Evolutionary conservation across 208 protist genomes (phyloP), one percentile per base, ranked within the genome.

Genomic region (Porcisia hertigi): DNA sequence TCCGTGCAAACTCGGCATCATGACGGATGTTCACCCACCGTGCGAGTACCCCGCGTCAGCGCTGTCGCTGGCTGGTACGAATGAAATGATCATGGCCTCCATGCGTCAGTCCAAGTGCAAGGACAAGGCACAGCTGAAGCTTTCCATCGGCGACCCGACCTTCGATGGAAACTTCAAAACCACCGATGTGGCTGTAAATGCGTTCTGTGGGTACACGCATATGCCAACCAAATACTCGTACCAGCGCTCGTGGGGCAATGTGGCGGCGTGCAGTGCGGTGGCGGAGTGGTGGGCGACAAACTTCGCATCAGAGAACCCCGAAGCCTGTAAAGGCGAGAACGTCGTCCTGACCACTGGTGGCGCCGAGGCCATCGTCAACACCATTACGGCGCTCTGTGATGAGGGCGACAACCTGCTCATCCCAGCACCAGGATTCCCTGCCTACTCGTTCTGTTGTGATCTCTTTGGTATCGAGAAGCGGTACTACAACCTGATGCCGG

Each of bases 351-450:
- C 88, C 0, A 91, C 83, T 16, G 96, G 96, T 47, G 93, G 86
- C 59, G 97, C 94, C 9, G 94, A 98, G 62, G 97, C 93, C 23
- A 86, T 99, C 58, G 86, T 98, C 54, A 82, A 98, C 57, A 87
- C 87, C 52, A 80, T 99, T 60, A 84, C 78, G 7, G 94, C 84
- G 6, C 57, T 98, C 20, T 85, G 81, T 71, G 88, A 98, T 74
- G 71, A 69, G 60, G 95, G 94, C 49, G 87, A 98, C 71, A 98
- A 98, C 74, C 86, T 99, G 43, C 89, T 98, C 30, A 69, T 98
- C 18, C 94, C 93, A 41, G 76, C 76, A 23, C 98, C 98, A 36
- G 87, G 91, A 59, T 98, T 98, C 80, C 92, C 97, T 25, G 87
- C 98, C 36, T 99, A 99, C 88, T 82, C 94, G 47, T 95, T 91